phyloP scores from a whole-genome alignment of 805 yeast species.

The Wickerhamomyces chaumierensis region DNA sequence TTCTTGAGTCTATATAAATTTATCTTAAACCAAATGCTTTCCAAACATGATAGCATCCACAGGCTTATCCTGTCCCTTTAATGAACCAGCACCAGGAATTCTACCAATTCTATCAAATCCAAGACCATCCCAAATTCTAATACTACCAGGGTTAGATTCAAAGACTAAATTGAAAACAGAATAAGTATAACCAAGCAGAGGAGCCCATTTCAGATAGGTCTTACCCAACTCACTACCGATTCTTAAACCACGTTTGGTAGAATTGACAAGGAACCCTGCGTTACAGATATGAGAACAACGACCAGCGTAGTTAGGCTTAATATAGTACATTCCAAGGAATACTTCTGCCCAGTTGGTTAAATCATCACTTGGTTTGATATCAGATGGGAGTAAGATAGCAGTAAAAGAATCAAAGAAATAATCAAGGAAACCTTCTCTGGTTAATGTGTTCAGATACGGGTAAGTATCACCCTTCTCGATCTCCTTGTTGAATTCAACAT shows the following conservation, averaged over 20 bases:
- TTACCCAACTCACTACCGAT: constrained; percentile 64
- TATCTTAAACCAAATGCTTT: constrained; percentile 37
- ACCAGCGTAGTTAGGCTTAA: constrained; percentile 82
- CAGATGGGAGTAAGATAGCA: constrained; percentile 34
- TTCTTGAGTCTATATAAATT: too few species aligned
- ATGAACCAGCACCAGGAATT: constrained; percentile 59
- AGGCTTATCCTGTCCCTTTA: constrained; percentile 50
- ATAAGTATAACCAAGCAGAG: constrained; percentile 65
- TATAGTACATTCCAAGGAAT: constrained; percentile 64
- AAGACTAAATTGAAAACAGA: constrained; percentile 85
- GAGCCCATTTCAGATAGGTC: constrained; percentile 61
- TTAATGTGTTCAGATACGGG: constrained; percentile 38
- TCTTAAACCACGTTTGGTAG: constrained; percentile 47
- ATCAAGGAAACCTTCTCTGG: constrained; percentile 39
- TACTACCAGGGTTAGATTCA: constrained; percentile 67
- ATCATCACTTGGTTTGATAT: constrained; percentile 15
- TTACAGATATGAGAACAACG: constrained; percentile 82
- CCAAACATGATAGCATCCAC: constrained; percentile 79
- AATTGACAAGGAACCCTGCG: constrained; percentile 72
- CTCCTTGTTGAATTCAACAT: constrained; percentile 47
- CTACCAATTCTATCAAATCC: constrained; percentile 76
- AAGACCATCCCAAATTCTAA: constrained; percentile 68
- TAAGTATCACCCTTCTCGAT: constrained; percentile 69
- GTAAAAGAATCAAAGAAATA: constrained; percentile 63
- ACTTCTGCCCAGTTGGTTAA: constrained; percentile 27